Percentiles rank a stretch among this genome's conserved stretches.
Conservation (phyloP, 2,329 filamentous ascomycete genomes). For the Colletotrichum sp. region DNA sequence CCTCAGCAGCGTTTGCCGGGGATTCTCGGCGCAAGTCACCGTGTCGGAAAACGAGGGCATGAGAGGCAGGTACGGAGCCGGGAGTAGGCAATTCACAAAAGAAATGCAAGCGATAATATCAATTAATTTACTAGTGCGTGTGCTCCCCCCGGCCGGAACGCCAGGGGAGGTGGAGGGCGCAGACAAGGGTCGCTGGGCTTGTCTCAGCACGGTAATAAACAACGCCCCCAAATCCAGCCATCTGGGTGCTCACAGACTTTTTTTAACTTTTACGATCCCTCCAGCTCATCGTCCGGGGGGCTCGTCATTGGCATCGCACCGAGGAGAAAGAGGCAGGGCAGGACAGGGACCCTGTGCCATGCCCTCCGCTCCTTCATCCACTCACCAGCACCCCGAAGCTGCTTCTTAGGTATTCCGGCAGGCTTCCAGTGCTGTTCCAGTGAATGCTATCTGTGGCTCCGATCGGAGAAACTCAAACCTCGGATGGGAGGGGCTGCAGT, state of each 20-base stretch:
- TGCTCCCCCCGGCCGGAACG: background rate
- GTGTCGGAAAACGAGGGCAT: background rate
- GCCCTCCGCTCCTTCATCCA: background rate
- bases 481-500: background rate
- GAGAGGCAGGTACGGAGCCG: background rate
- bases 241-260: constrained; percentile 20
- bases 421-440: background rate
- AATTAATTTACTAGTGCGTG: constrained; percentile 4
- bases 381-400: background rate
- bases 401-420: background rate
- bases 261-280: constrained; percentile 23
- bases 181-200: constrained; percentile 11
- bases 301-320: constrained; percentile 9
- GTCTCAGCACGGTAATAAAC: constrained; percentile 22
- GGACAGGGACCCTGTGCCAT: background rate
- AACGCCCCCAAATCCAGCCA: constrained; percentile 22
- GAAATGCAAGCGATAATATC: constrained; percentile 3
- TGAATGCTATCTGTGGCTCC: background rate
- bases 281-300: constrained; percentile 20
- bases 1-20: background rate
- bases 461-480: constrained; percentile 16
- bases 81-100: background rate
- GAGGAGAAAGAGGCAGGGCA: background rate
- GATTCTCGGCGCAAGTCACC: background rate
- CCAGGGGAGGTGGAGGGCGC: constrained; percentile 9